Percentiles rank a stretch among this genome's conserved stretches.
Conservation (phyloP, 2,329 filamentous ascomycete species). For the Xylariales sp. region DNA sequence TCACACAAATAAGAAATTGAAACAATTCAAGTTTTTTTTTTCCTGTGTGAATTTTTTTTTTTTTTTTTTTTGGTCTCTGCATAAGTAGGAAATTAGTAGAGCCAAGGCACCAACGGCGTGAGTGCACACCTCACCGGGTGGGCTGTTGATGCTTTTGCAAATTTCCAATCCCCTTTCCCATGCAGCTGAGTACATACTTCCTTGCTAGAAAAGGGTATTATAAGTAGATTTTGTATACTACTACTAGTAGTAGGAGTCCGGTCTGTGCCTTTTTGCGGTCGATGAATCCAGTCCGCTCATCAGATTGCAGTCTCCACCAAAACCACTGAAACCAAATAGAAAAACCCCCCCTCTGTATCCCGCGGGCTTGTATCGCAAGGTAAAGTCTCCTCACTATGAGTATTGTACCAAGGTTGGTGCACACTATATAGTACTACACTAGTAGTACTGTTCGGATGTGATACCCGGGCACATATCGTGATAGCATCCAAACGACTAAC, state of each 20-base stretch:
- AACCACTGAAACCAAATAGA: neutral
- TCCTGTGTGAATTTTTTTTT: too few species aligned
- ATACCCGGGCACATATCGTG: neutral
- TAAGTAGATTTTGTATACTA: too few species aligned
- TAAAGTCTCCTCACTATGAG: neutral
- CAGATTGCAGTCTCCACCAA: neutral
- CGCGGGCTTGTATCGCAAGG: neutral
- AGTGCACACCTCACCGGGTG: neutral
- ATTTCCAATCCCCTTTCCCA: neutral
- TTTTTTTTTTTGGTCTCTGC: too few species aligned
- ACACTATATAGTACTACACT: too few species aligned
- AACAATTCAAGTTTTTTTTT: conserved; percentile 5
- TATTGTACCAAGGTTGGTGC: neutral
- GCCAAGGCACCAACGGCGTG: conserved; percentile 7
- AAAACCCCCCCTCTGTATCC: too few species aligned
- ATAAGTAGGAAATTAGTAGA: conserved; percentile 30
- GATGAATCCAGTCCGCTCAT: neutral
- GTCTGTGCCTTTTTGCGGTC: neutral
- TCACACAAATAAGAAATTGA: neutral
- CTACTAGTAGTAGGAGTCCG: too few species aligned
- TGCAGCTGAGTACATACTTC: neutral
- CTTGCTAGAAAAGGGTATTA: too few species aligned
- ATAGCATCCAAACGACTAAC: too few species aligned
- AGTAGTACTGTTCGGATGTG: neutral
- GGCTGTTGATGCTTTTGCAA: neutral